phyloP scores from a whole-genome alignment of 805 yeast genomes.

The Nakazawaea ishiwadae region DNA sequence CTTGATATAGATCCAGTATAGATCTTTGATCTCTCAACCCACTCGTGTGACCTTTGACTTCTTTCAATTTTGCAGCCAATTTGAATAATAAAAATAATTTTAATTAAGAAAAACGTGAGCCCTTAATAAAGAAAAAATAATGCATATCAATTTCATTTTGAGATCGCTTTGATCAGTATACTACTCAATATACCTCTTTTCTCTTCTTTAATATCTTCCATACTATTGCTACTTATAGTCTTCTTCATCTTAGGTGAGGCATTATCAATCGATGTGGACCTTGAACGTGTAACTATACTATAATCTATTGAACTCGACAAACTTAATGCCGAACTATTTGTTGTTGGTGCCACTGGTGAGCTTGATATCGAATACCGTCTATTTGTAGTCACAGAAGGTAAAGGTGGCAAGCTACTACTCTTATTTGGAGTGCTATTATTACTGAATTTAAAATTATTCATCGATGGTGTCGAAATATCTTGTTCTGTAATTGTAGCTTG shows the following conservation, averaged over 20 bases:
- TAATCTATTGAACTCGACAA: constrained; percentile 1
- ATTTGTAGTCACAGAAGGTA: constrained; percentile 27
- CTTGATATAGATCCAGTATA: too few species aligned
- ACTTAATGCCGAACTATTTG: constrained; percentile 4
- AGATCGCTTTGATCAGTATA: constrained; percentile 8
- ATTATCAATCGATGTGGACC: constrained; percentile 1
- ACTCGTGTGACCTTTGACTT: not conserved
- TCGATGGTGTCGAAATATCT: constrained; percentile 23
- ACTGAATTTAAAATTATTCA: constrained; percentile 10
- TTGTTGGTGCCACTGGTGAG: constrained; percentile 7
- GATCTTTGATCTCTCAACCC: too few species aligned
- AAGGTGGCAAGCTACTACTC: constrained; percentile 23
- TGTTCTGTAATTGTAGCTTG: too few species aligned
- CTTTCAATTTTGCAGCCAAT: not conserved
- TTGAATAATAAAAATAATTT: not conserved
- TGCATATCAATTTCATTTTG: not conserved
- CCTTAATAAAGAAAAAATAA: too few species aligned
- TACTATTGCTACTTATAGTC: not conserved
- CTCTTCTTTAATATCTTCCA: constrained; percentile 6
- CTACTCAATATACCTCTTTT: not conserved
- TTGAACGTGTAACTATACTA: not conserved
- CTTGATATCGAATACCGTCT: constrained; percentile 20
- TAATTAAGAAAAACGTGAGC: constrained; percentile 3
- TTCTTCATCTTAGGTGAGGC: constrained; percentile 1
- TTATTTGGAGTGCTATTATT: constrained; percentile 13